Evolutionary conservation across 345 rosid species (phyloP).

Genomic region (Eucalyptus curtisii): DNA sequence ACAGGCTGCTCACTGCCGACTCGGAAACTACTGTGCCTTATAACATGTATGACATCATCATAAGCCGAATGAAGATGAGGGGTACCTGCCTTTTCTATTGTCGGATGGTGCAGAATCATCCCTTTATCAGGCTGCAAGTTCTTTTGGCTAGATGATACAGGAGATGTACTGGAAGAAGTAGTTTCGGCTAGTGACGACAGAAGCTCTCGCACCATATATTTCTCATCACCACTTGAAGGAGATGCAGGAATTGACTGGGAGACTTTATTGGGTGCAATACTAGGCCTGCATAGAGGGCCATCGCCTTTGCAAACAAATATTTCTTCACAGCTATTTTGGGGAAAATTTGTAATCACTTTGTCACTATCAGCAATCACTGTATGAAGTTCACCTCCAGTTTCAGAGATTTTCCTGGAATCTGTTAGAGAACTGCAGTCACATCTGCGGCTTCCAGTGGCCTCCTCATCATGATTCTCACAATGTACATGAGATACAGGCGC

Average conservation of each 20-base stretch:
- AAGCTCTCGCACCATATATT: constrained; percentile 56
- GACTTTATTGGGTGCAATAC: constrained; percentile 11
- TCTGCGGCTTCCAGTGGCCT: constrained; percentile 13
- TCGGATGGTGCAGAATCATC: constrained; percentile 15
- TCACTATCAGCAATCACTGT: constrained; percentile 1
- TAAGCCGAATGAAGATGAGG: constrained; percentile 49
- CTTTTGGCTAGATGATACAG: constrained; percentile 15
- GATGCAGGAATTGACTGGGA: constrained; percentile 17
- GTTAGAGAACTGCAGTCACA: constrained; percentile 10
- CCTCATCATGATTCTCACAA: constrained; percentile 11
- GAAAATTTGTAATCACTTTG: constrained; percentile 6
- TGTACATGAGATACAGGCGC: constrained; percentile 12
- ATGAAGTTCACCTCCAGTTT: constrained; percentile 11
- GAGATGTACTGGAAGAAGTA: constrained; percentile 18
- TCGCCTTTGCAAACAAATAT: constrained; percentile 8
- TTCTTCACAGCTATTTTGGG: constrained; percentile 22
- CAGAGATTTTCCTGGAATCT: constrained; percentile 18
- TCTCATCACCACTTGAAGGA: constrained; percentile 42
- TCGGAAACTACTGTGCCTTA: constrained; percentile 78
- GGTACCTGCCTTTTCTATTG: constrained; percentile 22
- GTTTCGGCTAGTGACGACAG: constrained; percentile 35
- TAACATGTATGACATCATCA: constrained; percentile 83
- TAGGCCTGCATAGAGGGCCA: constrained; percentile 9
- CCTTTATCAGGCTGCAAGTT: constrained; percentile 32
- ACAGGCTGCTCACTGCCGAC: constrained; percentile 83